Conservation (phyloP, 1,284 basidiomycete species). For the Bjerkandera adusta region DNA sequence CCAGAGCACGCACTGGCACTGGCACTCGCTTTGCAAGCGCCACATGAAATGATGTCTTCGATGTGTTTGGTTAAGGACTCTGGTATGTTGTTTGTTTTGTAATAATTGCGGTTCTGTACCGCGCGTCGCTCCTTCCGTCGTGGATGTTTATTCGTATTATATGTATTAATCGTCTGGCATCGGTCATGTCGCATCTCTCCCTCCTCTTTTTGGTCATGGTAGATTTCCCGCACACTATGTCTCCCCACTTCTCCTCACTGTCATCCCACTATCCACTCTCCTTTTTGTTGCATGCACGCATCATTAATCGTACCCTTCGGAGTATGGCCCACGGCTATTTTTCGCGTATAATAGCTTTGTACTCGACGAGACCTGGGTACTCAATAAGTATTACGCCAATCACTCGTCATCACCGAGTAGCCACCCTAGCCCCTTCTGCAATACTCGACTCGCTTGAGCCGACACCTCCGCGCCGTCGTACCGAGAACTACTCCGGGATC, state of each 20-base stretch:
- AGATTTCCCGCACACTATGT: neutral
- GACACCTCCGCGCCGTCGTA: conserved; percentile 61
- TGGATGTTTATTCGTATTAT: conserved; percentile 18
- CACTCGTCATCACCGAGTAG: conserved; percentile 77
- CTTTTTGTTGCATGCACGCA: too few species aligned
- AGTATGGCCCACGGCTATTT: too few species aligned
- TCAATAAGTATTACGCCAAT: conserved; percentile 11
- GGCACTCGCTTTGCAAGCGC: conserved; percentile 55
- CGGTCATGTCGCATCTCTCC: too few species aligned
- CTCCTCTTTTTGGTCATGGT: too few species aligned
- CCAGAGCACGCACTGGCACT: conserved; percentile 63
- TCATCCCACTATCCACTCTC: neutral
- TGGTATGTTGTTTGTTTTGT: neutral
- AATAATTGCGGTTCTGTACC: neutral
- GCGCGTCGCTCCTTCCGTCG: neutral
- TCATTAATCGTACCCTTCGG: too few species aligned
- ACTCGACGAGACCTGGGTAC: too few species aligned
- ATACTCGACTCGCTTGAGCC: conserved; percentile 64
- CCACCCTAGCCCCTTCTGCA: conserved; percentile 86
- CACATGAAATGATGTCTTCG: too few species aligned
- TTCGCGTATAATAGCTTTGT: too few species aligned
- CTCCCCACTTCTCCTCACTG: neutral
- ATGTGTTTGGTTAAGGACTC: neutral
- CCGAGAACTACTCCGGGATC: conserved; percentile 37
- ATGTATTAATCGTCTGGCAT: too few species aligned